Base-by-base conservation (phyloP, 1,284 basidiomycete species). In the Moniliella sp. region DNA sequence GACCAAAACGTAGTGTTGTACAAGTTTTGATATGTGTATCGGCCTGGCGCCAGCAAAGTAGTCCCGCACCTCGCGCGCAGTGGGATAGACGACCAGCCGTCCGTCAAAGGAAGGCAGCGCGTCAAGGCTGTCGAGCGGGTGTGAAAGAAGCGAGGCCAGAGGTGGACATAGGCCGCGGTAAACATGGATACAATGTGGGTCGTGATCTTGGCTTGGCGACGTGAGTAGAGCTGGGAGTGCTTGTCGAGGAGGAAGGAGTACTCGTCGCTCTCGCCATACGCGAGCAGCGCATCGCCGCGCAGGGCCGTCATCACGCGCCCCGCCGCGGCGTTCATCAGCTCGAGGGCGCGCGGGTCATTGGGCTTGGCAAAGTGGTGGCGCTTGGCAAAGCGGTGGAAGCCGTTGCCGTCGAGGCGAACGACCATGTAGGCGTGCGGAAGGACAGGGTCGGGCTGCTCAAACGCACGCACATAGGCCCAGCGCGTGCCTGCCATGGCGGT, bases 21-120 rank as follows among this genome's bases (percentile, higher is more conserved):
- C 14, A 97, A 66, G 56, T 94, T 97, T 97, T 97, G 61, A 97
- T 80, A 59, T 97, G 91, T 0, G 91, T 88, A 61, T 94, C 88
- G 0, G 76, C 79, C 57, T 93, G 88, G 43, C 88, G 66, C 86
- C 88, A 97, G 0, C 64, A 60, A 94, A 91, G 57, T 97, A 97
- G 57, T 97, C 88, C 4, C 74, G 69, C 2, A 91, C 67, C 41
- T 79, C 74, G 35, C 67, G 67, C 19, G 66, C 66, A 0, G 65
- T 66, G 0, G 88, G 83, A 61, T 94, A 94, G 15, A 81, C 59
- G 0, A 93, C 72, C 32, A 91, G 37, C 3, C 48, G 69, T 0
- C 81, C 83, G 59, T 94, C 88, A 52, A 97, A 97, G 0, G 76
- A 78, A 0, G 88, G 88, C 0, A 83, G 75, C 43, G 82, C 79